Base-by-base conservation (phyloP, 768 basidiomycete species). In the Mycena venus region DNA sequence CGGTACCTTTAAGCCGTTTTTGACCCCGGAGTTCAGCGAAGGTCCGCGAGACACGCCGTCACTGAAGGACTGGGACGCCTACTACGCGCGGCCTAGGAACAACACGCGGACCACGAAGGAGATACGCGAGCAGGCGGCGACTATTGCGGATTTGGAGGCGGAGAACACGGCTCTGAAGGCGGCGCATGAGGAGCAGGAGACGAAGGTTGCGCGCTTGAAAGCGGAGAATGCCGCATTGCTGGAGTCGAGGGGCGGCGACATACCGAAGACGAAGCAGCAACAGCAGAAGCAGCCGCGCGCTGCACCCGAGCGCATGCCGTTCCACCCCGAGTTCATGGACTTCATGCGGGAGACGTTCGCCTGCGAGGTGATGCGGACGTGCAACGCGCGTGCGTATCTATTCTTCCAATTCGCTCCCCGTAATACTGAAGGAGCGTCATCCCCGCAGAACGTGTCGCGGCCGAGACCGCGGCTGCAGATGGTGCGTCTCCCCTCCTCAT, bases 341-440 rank as follows among this genome's bases (percentile, higher is more conserved):
- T 72, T 65, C n/a, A 72, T 72, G 70, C 23, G 42, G 8, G 70
- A 72, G 42, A 65, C 62, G 55, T 72, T 72, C 56, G 62, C 55
- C 0, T 6, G 56, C 25, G 62, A 72, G 63, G 47, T 47, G 53
- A 47, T 72, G 56, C 14, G 9, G 44, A 38, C 40, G 15, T 65
- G 62, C 27, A 59, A 65, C 14, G 62, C 53, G 38, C 62, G 70
- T 72, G 42, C 4, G 70, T 70, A 9, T 31, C n/a, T 63, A 11
- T n/a, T 23, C 31, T 31, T 38, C 9, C 14, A 34, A 2, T 19
- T 53, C 14, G n/a, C n/a, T 27, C 8, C 11, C n/a, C 25, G 25
- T 27, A 23, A 27, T 19, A 19, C 25, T 31, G 29, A 55, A 21
- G n/a, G n/a, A n/a, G 15, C 4, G 17, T 7, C 14, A 6, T 25